Base-by-base conservation (phyloP, 179 eudicot genomes). In the Sideroxylon spinosum region DNA sequence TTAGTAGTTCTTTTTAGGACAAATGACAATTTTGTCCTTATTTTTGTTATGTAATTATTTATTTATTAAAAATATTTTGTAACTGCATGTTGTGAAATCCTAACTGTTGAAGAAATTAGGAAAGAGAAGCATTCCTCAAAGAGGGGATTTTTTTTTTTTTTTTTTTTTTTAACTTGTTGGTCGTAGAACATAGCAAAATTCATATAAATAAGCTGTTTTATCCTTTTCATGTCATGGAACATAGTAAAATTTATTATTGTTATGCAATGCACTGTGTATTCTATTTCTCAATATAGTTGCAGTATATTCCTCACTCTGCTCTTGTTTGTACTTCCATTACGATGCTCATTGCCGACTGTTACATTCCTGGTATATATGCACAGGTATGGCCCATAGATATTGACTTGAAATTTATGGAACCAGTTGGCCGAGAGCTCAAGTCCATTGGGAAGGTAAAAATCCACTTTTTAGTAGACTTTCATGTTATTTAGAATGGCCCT, bases 321-420 rank as follows among this genome's bases (percentile, higher is more conserved):
- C 19, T 22, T 62, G 17, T 29, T 20, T 46, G 25, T 65, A 22
- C 60, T 49, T 62, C 14, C 78, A 25, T 75, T 19, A 12, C 73
- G 53, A 49, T 49, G 16, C 57, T 22, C 20, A 22, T 23, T 26
- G 68, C 29, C 23, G 19, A 50, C 57, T 17, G 17, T 22, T 56
- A 61, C 44, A 22, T 28, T 68, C 53, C 4, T 22, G 37, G n/a
- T 76, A 1, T 49, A 0, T 75, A 9, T 82, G 65, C 71, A 76
- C 81, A 95, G 98, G 95, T 95, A 68, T 95, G 99, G 99, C 99
- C 99, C 50, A 88, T 95, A 49, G 87, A 93, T 26, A 74, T 93
- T 5, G 94, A 95, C 87, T 78, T 91, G 75, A 93, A 90, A 80
- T 93, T 93, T 80, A 74, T 95, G 89, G 91, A 93, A 79, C 97